phyloP scores from a whole-genome alignment of 176 grass and related monocot species.

The Stipa capillata region DNA sequence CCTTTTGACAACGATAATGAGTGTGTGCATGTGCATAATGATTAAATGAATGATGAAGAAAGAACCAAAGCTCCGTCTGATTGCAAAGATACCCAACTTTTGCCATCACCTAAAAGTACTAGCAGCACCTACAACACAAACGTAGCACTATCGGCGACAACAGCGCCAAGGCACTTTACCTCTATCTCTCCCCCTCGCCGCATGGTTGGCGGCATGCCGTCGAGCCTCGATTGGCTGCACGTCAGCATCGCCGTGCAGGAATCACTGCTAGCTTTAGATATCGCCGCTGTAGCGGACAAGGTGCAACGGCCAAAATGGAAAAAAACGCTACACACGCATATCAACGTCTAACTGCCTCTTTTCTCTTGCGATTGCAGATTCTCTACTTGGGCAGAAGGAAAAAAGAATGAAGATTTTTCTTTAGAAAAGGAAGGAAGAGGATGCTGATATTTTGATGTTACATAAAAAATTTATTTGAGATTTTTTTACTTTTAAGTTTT shows the following conservation, averaged over 20 bases:
- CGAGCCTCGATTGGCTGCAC: background rate
- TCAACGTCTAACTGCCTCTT: no score
- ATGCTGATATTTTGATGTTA: no score
- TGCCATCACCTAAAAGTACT: background rate
- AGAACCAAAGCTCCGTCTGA: background rate
- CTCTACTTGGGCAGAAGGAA: no score
- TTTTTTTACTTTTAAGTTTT: no score
- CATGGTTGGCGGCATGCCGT: slow-evolving; percentile 17
- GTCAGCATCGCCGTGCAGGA: background rate
- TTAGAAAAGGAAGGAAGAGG: no score
- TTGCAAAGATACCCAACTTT: background rate
- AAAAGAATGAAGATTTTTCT: no score
- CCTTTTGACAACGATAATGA: background rate
- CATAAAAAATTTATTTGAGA: no score
- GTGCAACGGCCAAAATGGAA: no score
- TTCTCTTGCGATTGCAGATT: no score
- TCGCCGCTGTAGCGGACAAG: no score
- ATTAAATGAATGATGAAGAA: background rate
- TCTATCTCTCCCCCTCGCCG: background rate
- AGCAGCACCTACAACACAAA: background rate
- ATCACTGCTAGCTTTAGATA: no score
- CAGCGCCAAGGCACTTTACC: background rate
- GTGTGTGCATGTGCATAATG: background rate
- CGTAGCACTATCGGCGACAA: background rate
- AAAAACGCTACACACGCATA: no score